phyloP scores from a whole-genome alignment of 2,329 filamentous ascomycete genomes.

The Talaromyces islandicus region DNA sequence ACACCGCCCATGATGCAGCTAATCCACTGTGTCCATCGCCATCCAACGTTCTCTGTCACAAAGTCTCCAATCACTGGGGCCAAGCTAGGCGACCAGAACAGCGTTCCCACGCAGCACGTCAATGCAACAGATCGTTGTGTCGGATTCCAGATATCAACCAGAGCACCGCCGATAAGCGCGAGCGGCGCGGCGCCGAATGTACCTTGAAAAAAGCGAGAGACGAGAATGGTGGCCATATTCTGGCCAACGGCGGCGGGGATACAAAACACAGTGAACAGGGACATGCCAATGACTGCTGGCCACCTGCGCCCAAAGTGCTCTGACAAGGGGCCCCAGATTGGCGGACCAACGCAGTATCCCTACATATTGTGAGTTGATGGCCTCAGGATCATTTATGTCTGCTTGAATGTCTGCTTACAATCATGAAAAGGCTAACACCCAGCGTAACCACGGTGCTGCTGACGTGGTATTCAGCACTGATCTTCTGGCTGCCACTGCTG shows the following conservation, averaged over 20 bases:
- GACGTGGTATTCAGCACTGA: conserved; percentile 36
- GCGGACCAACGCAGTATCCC: conserved; percentile 23
- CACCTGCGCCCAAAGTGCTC: conserved; percentile 10
- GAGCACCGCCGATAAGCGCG: conserved; percentile 20
- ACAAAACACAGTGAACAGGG: conserved; percentile 32
- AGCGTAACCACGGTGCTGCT: conserved; percentile 41
- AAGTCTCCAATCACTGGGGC: conserved; percentile 48
- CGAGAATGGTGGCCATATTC: conserved; percentile 47
- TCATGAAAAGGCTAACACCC: conserved; percentile 44
- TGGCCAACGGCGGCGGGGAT: conserved; percentile 44
- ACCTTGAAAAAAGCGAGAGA: conserved; percentile 48
- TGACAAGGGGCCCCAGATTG: conserved; percentile 14
- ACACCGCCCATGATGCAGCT: conserved; percentile 45
- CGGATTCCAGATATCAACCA: conserved; percentile 15
- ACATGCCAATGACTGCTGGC: neutral
- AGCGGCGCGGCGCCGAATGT: conserved; percentile 39
- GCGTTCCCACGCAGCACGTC: neutral
- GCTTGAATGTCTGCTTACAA: conserved; percentile 13
- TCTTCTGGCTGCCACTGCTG: conserved; percentile 20
- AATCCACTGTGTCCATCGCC: conserved; percentile 55
- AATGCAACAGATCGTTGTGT: neutral
- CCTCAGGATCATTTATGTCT: neutral
- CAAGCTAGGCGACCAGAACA: conserved; percentile 27
- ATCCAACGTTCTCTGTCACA: conserved; percentile 44
- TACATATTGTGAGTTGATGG: neutral